Evolutionary conservation across 176 grass and related monocot species (phyloP).

Genomic region (Saccharum spontaneum): DNA sequence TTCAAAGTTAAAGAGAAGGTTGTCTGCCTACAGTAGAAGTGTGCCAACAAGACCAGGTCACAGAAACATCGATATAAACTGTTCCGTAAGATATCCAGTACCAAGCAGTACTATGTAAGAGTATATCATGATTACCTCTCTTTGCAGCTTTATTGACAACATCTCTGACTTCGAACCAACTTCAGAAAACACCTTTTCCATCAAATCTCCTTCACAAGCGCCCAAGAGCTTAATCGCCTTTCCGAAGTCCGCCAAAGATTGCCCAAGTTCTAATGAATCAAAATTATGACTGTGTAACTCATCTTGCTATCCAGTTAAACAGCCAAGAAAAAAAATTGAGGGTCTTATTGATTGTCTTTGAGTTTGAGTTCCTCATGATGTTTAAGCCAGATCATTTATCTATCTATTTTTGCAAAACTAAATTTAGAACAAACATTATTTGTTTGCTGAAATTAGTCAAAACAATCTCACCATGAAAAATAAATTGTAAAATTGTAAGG

Average conservation of each 20-base stretch:
- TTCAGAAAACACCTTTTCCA: constrained; percentile 96
- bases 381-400: neutral
- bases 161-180: constrained; percentile 92
- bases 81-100: constrained; percentile 11
- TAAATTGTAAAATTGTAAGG: neutral
- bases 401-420: neutral
- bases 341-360: neutral
- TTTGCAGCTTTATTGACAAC: constrained; percentile 91
- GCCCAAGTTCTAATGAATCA: constrained; percentile 70
- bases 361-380: constrained; percentile 10
- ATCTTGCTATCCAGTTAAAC: constrained; percentile 32
- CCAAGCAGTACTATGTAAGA: constrained; percentile 16
- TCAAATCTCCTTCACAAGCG: constrained; percentile 77
- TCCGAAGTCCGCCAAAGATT: constrained; percentile 90
- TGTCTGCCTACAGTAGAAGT: constrained; percentile 71
- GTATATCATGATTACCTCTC: constrained; percentile 58
- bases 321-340: constrained; percentile 13
- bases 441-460: neutral
- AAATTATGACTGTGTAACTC: constrained; percentile 27
- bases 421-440: neutral
- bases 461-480: constrained; percentile 3
- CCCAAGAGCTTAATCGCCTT: constrained; percentile 97
- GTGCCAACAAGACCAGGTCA: constrained; percentile 8
- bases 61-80: constrained; percentile 34
- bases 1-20: constrained; percentile 94